Base-by-base conservation (phyloP, 2,329 filamentous ascomycete species). In the Penicillium janthinellum region DNA sequence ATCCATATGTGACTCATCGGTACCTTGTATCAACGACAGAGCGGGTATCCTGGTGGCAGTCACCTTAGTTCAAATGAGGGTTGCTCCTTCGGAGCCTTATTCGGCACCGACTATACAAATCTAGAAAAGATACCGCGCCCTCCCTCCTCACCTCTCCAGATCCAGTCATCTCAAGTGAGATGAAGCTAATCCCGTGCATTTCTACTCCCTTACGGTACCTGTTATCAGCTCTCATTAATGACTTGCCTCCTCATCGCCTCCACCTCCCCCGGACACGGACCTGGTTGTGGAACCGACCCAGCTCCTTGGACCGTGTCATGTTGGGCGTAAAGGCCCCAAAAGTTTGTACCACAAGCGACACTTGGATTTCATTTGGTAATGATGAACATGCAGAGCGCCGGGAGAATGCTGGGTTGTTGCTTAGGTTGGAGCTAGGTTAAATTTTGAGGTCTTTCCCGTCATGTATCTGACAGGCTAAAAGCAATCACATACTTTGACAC, bases 1-100 rank as follows among this genome's bases (percentile, higher is more conserved):
- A 15, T n/a, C n/a, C n/a, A n/a, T n/a, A n/a, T 35, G 45, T 47
- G 52, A 35, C 52, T 56, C 57, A 47, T 47, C 35, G 37, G 28
- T 25, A 31, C 25, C 31, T 38, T 37, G 15, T 2, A 20, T 10
- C 17, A 35, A 22, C 8, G 25, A 28, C 25, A 5, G 25, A 4
- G 20, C 25, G 5, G 22, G 25, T 17, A 22, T 38, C 4, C 25
- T 20, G 22, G 7, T 8, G 25, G 11, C 39, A n/a, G 37, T 28
- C 11, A 15, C 5, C 17, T 5, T 31, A 10, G 15, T 44, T n/a
- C 35, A 4, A n/a, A 51, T 22, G 37, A 39, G 49, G 49, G 49
- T 51, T 51, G 11, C 7, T 28, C 22, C 22, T 15, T 39, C 49
- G 49, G 49, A 39, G 49, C 38, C 35, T 35, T 38, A 12, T 51